Evolutionary conservation across 306 rosid species (phyloP), one percentile per base, ranked within the genome.

Genomic region (Rosa lucieae): DNA sequence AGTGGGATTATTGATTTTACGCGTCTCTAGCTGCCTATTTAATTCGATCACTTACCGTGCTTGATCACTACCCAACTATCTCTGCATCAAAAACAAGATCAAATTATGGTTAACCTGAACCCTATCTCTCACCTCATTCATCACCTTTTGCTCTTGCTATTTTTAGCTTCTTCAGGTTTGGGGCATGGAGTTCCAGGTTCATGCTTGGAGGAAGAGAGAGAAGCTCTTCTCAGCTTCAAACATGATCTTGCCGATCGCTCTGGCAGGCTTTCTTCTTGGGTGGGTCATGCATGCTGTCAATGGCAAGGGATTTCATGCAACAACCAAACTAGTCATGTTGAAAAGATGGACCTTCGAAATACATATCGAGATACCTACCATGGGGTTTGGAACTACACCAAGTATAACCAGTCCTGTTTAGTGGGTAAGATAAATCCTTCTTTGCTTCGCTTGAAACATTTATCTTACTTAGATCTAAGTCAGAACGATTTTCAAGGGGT

Each of bases 201-300:
- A 72, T 73, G 77, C 37, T 2, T 73, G 0, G 49, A 55, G 49
- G 67, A 53, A 39, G 77, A 73, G 39, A 55, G 51, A 20, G 51
- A 8, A 37, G 51, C 67, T 5, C 67, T 73, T 55, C 67, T 73
- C 12, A 53, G 12, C 37, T 73, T 73, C 21, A 73, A 53, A 73
- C 5, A 73, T 0, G 35, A 73, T 40, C 32, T 53, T 2, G 23
- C 20, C 15, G 21, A 73, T 53, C 67, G 0, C 1, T n/a, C 51
- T 6, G 39, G 77, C 7, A n/a, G 77, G 51, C 67, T 73, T 6
- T 73, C 67, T 39, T 53, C 77, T 55, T 73, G 51, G 77, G n/a
- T 1, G 9, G 67, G 51, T 56, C 67, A 3, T 6, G 8, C 21
- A 37, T 73, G 77, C 51, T 73, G 77, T 9, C 77, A 73, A n/a